Evolutionary conservation across 805 yeast species (phyloP).

Genomic region (Kodamaea fukazawae): DNA sequence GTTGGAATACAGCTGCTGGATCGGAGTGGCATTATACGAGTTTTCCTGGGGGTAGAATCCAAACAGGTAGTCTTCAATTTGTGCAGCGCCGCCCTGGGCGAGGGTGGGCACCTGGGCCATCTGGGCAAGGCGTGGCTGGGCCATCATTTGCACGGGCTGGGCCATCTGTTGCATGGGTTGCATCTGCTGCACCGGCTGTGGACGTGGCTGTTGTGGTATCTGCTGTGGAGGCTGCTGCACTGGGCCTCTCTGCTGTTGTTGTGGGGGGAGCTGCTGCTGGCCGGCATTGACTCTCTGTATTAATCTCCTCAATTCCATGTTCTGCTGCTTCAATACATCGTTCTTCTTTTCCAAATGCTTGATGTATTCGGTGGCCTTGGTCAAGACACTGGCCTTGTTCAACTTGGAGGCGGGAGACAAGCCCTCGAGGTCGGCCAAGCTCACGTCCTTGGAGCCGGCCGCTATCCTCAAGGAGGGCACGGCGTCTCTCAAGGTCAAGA

Average conservation of each 20-base stretch:
- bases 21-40: conserved; percentile 19
- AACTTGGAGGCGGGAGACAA: conserved; percentile 72
- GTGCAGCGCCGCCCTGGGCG: no score
- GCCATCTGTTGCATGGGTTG: no score
- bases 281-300: conserved; percentile 31
- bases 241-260: conserved; percentile 13
- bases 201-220: conserved; percentile 8
- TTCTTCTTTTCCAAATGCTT: conserved; percentile 67
- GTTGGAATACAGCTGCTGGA: conserved; percentile 14
- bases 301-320: conserved; percentile 38
- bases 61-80: conserved; percentile 10
- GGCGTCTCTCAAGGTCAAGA: conserved; percentile 65
- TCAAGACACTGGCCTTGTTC: conserved; percentile 72
- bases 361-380: conserved; percentile 77
- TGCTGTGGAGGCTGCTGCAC: conserved; percentile 9
- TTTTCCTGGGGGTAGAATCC: conserved; percentile 21
- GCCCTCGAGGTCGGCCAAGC: conserved; percentile 58
- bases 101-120: no score
- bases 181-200: no score
- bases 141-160: no score
- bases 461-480: conserved; percentile 75
- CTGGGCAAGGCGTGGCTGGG: no score
- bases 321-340: conserved; percentile 46
- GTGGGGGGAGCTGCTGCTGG: conserved; percentile 16
- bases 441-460: conserved; percentile 41